phyloP scores from a whole-genome alignment of 2,329 filamentous ascomycete genomes.

The Emydomyces testavorans region DNA sequence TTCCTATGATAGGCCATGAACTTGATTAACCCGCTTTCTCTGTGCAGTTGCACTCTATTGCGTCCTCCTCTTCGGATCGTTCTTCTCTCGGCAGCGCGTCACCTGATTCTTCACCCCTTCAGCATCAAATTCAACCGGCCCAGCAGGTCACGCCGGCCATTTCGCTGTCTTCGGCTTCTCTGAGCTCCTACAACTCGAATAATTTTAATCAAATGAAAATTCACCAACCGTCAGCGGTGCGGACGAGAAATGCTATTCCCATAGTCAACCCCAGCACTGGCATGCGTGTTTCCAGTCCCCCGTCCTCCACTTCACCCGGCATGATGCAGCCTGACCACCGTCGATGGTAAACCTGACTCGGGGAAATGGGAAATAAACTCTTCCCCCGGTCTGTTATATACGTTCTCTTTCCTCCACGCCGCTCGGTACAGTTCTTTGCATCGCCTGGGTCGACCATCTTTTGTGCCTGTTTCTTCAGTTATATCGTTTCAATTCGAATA shows the following conservation, averaged over 20 bases:
- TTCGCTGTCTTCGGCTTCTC: slow-evolving; percentile 54
- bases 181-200: slow-evolving; percentile 52
- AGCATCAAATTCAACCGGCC: slow-evolving; percentile 63
- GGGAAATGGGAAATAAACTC: slow-evolving; percentile 12
- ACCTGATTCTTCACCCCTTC: slow-evolving; percentile 79
- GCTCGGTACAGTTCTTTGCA: slow-evolving; percentile 12
- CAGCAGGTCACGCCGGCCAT: slow-evolving; percentile 62
- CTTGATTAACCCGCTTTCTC: slow-evolving; percentile 33
- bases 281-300: slow-evolving; percentile 76
- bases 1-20: background rate
- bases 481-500: slow-evolving; percentile 10
- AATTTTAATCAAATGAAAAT: slow-evolving; percentile 62
- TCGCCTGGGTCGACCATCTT: slow-evolving; percentile 13
- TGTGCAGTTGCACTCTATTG: slow-evolving; percentile 72
- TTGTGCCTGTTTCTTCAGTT: slow-evolving; percentile 10
- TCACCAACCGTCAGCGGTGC: slow-evolving; percentile 80
- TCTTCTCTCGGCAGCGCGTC: slow-evolving; percentile 92
- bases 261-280: slow-evolving; percentile 95
- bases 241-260: slow-evolving; percentile 86
- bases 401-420: slow-evolving; percentile 8
- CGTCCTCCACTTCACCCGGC: slow-evolving; percentile 56
- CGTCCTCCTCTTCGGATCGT: slow-evolving; percentile 78
- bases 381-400: slow-evolving; percentile 4
- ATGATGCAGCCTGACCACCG: slow-evolving; percentile 46
- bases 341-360: slow-evolving; percentile 30